A percentile compares a stretch with the other conserved stretches of the same genome.
Conservation (phyloP, 2,329 filamentous ascomycete species). For the Phialophora macrospora region DNA sequence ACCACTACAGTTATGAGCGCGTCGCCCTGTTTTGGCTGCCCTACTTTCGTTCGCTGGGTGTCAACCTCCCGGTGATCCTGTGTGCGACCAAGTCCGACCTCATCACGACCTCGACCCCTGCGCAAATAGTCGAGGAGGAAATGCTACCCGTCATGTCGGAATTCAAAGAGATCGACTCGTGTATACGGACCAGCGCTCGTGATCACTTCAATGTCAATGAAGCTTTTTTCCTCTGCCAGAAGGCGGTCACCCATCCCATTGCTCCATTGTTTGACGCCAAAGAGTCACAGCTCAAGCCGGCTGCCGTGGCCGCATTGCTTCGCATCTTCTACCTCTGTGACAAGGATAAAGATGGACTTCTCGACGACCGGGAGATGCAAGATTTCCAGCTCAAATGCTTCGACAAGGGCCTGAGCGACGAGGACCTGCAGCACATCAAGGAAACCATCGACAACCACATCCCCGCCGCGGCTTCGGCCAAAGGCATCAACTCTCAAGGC, state of each 20-base stretch:
- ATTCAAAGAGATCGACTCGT: slow-evolving; percentile 98
- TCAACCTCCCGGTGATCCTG: slow-evolving; percentile 95
- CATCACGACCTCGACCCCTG: slow-evolving; percentile 71
- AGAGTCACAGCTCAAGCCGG: slow-evolving; percentile 83
- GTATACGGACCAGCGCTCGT: slow-evolving; percentile 89
- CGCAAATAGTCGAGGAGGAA: slow-evolving; percentile 91
- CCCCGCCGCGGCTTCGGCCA: slow-evolving; percentile 65
- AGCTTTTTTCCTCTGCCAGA: slow-evolving; percentile 97
- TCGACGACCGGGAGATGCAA: slow-evolving; percentile 88
- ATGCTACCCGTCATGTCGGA: slow-evolving; percentile 98
- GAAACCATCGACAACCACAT: slow-evolving; percentile 74
- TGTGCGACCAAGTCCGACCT: slow-evolving; percentile 98
- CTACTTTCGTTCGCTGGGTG: slow-evolving; percentile 95
- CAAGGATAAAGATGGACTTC: slow-evolving; percentile 90
- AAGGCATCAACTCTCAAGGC: slow-evolving; percentile 78
- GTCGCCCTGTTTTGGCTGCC: slow-evolving; percentile 99
- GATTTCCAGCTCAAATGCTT: slow-evolving; percentile 93
- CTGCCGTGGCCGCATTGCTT: slow-evolving; percentile 81
- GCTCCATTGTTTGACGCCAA: slow-evolving; percentile 97
- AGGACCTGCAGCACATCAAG: slow-evolving; percentile 91
- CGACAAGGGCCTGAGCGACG: slow-evolving; percentile 77
- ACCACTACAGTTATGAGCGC: slow-evolving; percentile 98
- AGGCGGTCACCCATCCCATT: slow-evolving; percentile 95
- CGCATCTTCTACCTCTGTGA: slow-evolving; percentile 96
- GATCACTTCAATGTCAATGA: slow-evolving; percentile 94